These are phyloP conservation scores for Ceratonia siliqua DNA, from an alignment of 306 rosid genomes.

Conservation along the genomic window DNA sequence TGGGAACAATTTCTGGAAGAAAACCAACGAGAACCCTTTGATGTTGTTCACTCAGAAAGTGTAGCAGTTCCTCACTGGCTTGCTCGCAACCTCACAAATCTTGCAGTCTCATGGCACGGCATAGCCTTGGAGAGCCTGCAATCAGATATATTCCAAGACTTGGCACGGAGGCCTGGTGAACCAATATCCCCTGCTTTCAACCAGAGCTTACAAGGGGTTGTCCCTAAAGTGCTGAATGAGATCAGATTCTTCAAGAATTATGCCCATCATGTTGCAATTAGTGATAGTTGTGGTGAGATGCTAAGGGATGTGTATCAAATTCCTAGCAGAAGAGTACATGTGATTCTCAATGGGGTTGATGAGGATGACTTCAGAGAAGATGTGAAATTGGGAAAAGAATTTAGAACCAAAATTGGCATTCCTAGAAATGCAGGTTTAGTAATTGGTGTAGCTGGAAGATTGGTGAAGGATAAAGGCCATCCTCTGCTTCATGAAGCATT, in stretches of 20 bases:
- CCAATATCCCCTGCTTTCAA: slow-evolving; percentile 61
- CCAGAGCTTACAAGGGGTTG: slow-evolving; percentile 46
- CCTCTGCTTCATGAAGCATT: slow-evolving; percentile 75
- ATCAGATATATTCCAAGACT: slow-evolving; percentile 72
- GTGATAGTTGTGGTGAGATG: slow-evolving; percentile 87
- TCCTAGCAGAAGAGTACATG: slow-evolving; percentile 68
- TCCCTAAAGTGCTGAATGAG: slow-evolving; percentile 73
- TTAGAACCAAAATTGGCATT: slow-evolving; percentile 52
- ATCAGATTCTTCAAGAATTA: slow-evolving; percentile 73
- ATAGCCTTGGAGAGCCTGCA: slow-evolving; percentile 80
- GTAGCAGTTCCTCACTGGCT: slow-evolving; percentile 75
- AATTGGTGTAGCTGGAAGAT: slow-evolving; percentile 78
- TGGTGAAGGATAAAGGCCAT: slow-evolving; percentile 86
- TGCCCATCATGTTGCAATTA: slow-evolving; percentile 79
- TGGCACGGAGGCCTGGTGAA: slow-evolving; percentile 50
- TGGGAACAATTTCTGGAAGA: slow-evolving; percentile 79
- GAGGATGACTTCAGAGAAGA: slow-evolving; percentile 56
- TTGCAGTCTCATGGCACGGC: slow-evolving; percentile 87
- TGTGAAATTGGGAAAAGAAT: slow-evolving; percentile 42
- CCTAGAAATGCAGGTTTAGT: slow-evolving; percentile 64
- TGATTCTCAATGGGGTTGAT: slow-evolving; percentile 74
- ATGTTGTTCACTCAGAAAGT: slow-evolving; percentile 82
- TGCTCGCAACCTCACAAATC: slow-evolving; percentile 60
- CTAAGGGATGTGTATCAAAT: slow-evolving; percentile 74
- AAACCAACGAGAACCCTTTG: slow-evolving; percentile 47